phyloP scores from a whole-genome alignment of 2,329 filamentous ascomycete species.

The Diaporthe caulivora region DNA sequence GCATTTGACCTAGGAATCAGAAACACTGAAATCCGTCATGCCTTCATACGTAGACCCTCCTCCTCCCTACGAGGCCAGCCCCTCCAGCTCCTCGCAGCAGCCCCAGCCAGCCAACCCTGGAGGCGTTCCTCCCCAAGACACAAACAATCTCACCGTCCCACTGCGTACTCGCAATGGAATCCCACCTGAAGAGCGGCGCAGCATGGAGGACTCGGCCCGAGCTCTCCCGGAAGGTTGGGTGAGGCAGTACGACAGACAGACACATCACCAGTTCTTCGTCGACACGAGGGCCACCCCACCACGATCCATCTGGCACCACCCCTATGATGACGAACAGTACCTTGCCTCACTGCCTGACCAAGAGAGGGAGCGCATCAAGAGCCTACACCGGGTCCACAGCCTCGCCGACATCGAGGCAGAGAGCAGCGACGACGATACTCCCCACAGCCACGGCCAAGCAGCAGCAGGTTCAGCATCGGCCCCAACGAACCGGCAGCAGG shows the following conservation, averaged over 20 bases:
- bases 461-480: constrained; percentile 37
- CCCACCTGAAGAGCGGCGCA: constrained; percentile 62
- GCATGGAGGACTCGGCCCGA: constrained; percentile 72
- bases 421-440: constrained; percentile 59
- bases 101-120: not conserved
- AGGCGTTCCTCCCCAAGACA: constrained; percentile 8
- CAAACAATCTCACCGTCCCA: constrained; percentile 20
- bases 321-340: constrained; percentile 69
- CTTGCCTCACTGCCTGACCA: constrained; percentile 59
- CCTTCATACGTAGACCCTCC: constrained; percentile 15
- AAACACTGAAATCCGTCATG: not conserved
- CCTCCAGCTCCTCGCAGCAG: not conserved
- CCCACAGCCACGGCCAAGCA: constrained; percentile 45
- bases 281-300: constrained; percentile 67
- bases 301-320: constrained; percentile 71
- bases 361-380: constrained; percentile 61
- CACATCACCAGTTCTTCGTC: constrained; percentile 73
- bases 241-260: constrained; percentile 65
- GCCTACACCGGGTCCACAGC: constrained; percentile 29
- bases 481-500: too few relatives aligned
- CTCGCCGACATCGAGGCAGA: constrained; percentile 40
- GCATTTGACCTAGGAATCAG: not conserved
- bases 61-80: constrained; percentile 16
- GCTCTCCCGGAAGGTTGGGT: constrained; percentile 69
- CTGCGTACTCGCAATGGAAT: constrained; percentile 61